Base-by-base conservation (phyloP, 805 yeast genomes). In the Cyberlindnera americana region DNA sequence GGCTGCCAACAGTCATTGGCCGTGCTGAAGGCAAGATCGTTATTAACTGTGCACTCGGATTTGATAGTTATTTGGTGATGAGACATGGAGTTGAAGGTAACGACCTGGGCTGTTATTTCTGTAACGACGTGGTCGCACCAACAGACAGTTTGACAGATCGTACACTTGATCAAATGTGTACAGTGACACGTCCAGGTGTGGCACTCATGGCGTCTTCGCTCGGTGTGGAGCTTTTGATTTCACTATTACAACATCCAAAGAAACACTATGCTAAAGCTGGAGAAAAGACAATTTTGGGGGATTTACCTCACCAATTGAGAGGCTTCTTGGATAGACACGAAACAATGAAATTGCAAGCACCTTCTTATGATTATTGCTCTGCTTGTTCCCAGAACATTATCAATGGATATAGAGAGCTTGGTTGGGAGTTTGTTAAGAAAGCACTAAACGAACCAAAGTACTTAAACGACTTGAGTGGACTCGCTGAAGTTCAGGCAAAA, bases 111-210 rank as follows among this genome's bases (percentile, higher is more conserved):
- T 93, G 99, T 60, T 93, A 93, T 63, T 93, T 83, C 61, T 93
- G 99, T 62, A 87, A 88, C 58, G 99, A 93, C 58, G 90, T 93
- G 8, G 88, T 88, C 37, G 98, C 97, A 0, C 99, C 99, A 0
- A 69, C 78, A 2, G 95, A 93, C 58, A 83, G 95, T 42, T 64
- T 87, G n/a, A 72, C 86, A 0, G 95, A 89, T 54, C 70, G 95
- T 37, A 85, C 97, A 0, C 66, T 93, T 41, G 99, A 93, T 62
- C 98, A 93, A 61, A 93, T 93, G 97, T 93, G 99, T 57, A 93
- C 99, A 0, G 99, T 93, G 1, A 93, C 99, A 0, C 70, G 99
- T 29, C 98, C 99, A 0, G 99, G 99, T 1, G 90, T 84, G 1
- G 96, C 99, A 0, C 65, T 84, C 52, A 65, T 88, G 62, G 97